These are phyloP conservation scores for Candida mattraensis DNA, from an alignment of 805 yeast species.

Conservation along the genomic window DNA sequence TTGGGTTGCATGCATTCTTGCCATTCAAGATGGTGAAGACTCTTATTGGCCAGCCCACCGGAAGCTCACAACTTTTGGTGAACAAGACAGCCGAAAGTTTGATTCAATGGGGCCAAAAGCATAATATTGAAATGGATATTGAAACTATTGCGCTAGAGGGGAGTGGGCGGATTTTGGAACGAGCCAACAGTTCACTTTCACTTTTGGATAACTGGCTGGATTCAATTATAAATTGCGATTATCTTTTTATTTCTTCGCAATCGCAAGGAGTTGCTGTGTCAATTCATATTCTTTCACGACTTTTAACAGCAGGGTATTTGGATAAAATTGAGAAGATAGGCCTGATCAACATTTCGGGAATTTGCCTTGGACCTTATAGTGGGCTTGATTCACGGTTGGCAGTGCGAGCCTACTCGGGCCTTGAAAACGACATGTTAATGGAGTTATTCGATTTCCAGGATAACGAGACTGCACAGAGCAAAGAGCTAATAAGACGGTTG, in stretches of 20 bases:
- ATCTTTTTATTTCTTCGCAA: constrained; percentile 81
- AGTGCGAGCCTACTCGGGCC: constrained; percentile 78
- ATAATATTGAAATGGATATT: constrained; percentile 46
- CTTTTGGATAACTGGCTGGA: constrained; percentile 67
- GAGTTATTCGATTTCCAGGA: constrained; percentile 89
- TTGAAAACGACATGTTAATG: constrained; percentile 80
- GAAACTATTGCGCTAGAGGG: constrained; percentile 89
- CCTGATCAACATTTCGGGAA: constrained; percentile 87
- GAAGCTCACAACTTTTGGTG: constrained; percentile 80
- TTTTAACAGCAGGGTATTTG: constrained; percentile 53
- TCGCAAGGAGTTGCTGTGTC: constrained; percentile 94
- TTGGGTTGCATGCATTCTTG: constrained; percentile 94
- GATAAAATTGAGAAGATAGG: constrained; percentile 60
- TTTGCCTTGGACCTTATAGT: constrained; percentile 85
- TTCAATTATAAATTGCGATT: constrained; percentile 63
- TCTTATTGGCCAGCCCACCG: constrained; percentile 88
- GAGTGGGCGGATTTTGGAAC: constrained; percentile 82
- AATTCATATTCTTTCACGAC: constrained; percentile 56
- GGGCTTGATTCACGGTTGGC: constrained; percentile 82
- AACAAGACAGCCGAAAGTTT: constrained; percentile 76
- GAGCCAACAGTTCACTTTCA: constrained; percentile 72
- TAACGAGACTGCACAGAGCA: constrained; percentile 67
- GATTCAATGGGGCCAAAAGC: constrained; percentile 55
- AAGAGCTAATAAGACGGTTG: constrained; percentile 65
- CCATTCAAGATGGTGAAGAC: constrained; percentile 84